Percentiles rank a stretch among this genome's conserved stretches.
These are phyloP conservation scores for Whalleya microplaca DNA, from an alignment of 2,329 filamentous ascomycete genomes.

Conservation along the genomic window DNA sequence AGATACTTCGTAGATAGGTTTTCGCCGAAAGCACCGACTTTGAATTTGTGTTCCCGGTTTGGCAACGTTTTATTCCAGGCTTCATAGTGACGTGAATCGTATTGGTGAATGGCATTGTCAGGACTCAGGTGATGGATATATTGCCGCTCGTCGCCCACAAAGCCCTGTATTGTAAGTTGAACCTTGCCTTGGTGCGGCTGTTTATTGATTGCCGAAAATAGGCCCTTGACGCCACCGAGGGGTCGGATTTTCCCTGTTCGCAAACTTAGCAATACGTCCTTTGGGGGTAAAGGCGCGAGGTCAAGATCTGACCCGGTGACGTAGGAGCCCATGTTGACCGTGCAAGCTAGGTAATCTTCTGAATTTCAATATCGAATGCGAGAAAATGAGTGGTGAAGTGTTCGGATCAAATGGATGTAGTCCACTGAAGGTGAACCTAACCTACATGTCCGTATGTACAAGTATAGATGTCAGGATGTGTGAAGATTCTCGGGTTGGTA, in stretches of 20 bases:
- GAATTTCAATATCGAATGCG: neutral
- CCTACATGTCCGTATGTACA: too few species aligned
- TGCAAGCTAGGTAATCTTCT: neutral
- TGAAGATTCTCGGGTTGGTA: too few species aligned
- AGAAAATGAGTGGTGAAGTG: neutral
- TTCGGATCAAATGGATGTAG: neutral
- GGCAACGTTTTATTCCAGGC: conserved; percentile 58
- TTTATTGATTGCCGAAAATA: conserved; percentile 63
- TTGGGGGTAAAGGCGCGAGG: conserved; percentile 34
- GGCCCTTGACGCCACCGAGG: conserved; percentile 49
- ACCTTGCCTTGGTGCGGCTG: conserved; percentile 46
- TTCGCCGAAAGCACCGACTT: conserved; percentile 65
- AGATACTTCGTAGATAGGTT: conserved; percentile 60
- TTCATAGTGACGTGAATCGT: conserved; percentile 61
- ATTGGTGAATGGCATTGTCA: conserved; percentile 66
- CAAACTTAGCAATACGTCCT: conserved; percentile 57
- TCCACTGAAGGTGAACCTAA: too few species aligned
- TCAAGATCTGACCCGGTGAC: conserved; percentile 17
- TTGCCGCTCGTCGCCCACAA: conserved; percentile 64
- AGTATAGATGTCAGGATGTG: neutral
- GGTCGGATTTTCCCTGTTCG: conserved; percentile 60
- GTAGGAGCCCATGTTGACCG: conserved; percentile 24
- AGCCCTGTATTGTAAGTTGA: conserved; percentile 50
- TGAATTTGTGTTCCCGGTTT: conserved; percentile 52
- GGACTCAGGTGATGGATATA: conserved; percentile 59